These are phyloP conservation scores for Poterioochromonas sp. DNA, from an alignment of 352 stramenopile genomes.

Conservation along the genomic window DNA sequence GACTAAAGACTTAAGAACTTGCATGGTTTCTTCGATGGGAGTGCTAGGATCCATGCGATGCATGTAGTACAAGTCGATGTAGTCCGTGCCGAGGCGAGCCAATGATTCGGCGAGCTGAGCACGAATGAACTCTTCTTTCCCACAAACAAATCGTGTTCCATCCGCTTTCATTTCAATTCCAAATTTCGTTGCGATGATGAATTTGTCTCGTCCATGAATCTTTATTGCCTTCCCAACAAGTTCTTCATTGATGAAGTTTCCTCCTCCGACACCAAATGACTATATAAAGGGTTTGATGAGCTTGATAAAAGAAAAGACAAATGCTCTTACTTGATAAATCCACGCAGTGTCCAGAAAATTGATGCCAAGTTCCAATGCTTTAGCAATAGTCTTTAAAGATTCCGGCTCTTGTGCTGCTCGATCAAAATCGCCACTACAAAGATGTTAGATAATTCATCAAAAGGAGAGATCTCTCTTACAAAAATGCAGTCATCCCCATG, in stretches of 20 bases:
- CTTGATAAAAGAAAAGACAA: neutral
- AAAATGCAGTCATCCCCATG: no score
- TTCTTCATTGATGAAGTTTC: slow-evolving; percentile 54
- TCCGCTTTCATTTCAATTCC: slow-evolving; percentile 42
- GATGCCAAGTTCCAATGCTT: slow-evolving; percentile 46
- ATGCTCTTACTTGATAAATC: slow-evolving; percentile 50
- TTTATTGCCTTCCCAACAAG: slow-evolving; percentile 51
- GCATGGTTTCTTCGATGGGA: slow-evolving; percentile 51
- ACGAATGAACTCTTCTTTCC: slow-evolving; percentile 48
- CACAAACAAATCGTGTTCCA: slow-evolving; percentile 40
- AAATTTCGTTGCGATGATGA: slow-evolving; percentile 63
- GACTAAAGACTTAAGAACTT: slow-evolving; percentile 37
- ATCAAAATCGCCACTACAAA: slow-evolving; percentile 2
- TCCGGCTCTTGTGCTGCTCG: neutral
- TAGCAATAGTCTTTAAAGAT: neutral
- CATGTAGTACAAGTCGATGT: slow-evolving; percentile 60
- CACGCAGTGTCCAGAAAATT: slow-evolving; percentile 62
- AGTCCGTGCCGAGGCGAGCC: slow-evolving; percentile 52
- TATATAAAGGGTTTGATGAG: neutral
- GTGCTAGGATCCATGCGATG: slow-evolving; percentile 56
- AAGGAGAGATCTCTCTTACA: no score
- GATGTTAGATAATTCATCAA: no score
- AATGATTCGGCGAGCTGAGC: slow-evolving; percentile 56
- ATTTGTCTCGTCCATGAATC: slow-evolving; percentile 46
- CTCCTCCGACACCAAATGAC: slow-evolving; percentile 44